Evolutionary conservation across 495 filamentous ascomycete species (phyloP).

Genomic region (Aspergillus nidulans): DNA sequence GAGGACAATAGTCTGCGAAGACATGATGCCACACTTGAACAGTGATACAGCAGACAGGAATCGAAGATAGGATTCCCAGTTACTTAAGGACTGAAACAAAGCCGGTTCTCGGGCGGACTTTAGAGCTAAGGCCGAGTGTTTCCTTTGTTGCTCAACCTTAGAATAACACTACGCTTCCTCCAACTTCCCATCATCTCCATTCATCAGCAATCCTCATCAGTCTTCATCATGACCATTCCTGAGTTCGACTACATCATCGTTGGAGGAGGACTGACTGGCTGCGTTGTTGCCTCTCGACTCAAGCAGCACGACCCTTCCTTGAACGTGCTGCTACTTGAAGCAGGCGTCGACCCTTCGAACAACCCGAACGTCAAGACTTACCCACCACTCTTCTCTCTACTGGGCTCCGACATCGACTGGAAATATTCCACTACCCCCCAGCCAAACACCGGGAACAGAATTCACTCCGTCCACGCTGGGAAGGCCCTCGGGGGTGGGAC

Average conservation of each 20-base stretch:
- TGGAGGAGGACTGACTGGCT: slow-evolving; percentile 42
- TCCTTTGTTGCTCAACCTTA: too few relatives aligned
- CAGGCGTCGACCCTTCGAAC: slow-evolving; percentile 20
- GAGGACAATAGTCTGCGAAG: too few relatives aligned
- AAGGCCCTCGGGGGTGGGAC: slow-evolving; percentile 33
- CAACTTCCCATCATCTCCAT: too few relatives aligned
- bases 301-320: slow-evolving; percentile 16
- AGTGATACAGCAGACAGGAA: too few relatives aligned
- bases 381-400: slow-evolving; percentile 13
- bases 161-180: too few relatives aligned
- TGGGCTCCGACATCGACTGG: slow-evolving; percentile 29
- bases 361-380: slow-evolving; percentile 15
- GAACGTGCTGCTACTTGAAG: slow-evolving; percentile 26
- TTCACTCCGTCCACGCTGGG: slow-evolving; percentile 21
- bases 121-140: too few relatives aligned
- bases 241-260: slow-evolving; percentile 30
- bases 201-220: too few relatives aligned
- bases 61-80: too few relatives aligned
- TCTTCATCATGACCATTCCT: too few relatives aligned
- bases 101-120: too few relatives aligned
- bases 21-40: too few relatives aligned
- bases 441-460: slow-evolving; percentile 18
- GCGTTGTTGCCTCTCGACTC: slow-evolving; percentile 35
- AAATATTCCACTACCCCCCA: slow-evolving; percentile 30
- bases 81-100: too few relatives aligned